Conservation (phyloP, 495 filamentous ascomycete genomes). For the Chaetomidium leptoderma region DNA sequence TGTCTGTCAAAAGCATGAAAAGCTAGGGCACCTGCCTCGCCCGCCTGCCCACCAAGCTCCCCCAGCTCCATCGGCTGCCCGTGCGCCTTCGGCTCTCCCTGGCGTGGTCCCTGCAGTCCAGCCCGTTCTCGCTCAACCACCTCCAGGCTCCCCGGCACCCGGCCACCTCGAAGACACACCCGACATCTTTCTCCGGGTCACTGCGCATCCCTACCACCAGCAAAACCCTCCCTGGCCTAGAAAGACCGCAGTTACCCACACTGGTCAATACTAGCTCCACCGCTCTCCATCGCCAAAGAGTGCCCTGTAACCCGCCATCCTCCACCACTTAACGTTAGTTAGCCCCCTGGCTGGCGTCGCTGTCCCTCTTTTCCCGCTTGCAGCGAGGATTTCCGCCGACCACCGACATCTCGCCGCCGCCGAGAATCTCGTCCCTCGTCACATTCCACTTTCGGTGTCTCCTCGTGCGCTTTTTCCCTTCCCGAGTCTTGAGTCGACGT, state of each 20-base stretch:
- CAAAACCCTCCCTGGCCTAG: constrained; percentile 3
- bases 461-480: constrained; percentile 1
- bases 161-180: too few species aligned
- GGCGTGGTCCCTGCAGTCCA: background rate
- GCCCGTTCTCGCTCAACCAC: background rate
- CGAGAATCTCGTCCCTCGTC: constrained; percentile 5
- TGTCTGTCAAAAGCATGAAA: constrained; percentile 10
- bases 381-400: constrained; percentile 17
- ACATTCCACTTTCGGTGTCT: background rate
- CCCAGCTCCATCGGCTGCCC: constrained; percentile 1
- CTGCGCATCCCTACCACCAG: constrained; percentile 12
- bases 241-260: constrained; percentile 11
- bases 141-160: too few species aligned
- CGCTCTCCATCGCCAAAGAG: constrained; percentile 18
- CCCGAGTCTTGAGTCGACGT: constrained; percentile 6
- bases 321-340: background rate
- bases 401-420: constrained; percentile 17
- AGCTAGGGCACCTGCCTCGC: constrained; percentile 7
- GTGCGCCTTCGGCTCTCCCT: constrained; percentile 9
- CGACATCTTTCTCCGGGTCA: background rate
- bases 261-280: constrained; percentile 19
- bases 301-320: constrained; percentile 15
- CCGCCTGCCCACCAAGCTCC: background rate
- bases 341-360: constrained; percentile 8
- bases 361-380: constrained; percentile 12